Conservation (phyloP, 2,329 filamentous ascomycete species). For the Epichloe typhina region DNA sequence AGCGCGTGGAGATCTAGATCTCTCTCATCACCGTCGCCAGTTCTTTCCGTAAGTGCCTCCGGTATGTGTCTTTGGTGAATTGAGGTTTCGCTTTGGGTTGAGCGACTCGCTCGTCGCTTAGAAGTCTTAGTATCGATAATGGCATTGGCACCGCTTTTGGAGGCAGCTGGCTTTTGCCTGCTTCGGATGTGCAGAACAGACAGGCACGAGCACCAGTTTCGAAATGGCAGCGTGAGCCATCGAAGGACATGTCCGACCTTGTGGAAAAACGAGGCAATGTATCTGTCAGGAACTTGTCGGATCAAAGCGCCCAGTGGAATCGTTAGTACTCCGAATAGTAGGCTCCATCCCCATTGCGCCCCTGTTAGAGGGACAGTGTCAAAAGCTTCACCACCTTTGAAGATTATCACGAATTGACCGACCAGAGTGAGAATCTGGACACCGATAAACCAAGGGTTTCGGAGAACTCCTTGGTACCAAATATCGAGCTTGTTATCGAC, state of each 20-base stretch:
- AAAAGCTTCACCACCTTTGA: slow-evolving; percentile 56
- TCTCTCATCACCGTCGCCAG: slow-evolving; percentile 6
- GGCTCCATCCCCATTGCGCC: slow-evolving; percentile 55
- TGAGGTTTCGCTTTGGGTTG: slow-evolving; percentile 3
- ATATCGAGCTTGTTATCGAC: slow-evolving; percentile 77
- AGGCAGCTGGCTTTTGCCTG: slow-evolving; percentile 12
- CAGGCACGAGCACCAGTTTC: slow-evolving; percentile 10
- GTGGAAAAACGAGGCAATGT: slow-evolving; percentile 17
- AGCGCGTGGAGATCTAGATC: slow-evolving; percentile 18
- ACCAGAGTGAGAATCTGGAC: slow-evolving; percentile 55
- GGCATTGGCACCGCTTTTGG: slow-evolving; percentile 1
- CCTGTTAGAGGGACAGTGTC: slow-evolving; percentile 47
- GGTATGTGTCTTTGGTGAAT: background rate
- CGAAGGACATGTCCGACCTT: slow-evolving; percentile 9
- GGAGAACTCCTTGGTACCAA: slow-evolving; percentile 56
- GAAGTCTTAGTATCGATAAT: background rate
- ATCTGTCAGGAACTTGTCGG: slow-evolving; percentile 26
- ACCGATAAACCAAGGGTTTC: slow-evolving; percentile 64
- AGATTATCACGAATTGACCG: slow-evolving; percentile 60
- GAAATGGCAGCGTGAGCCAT: slow-evolving; percentile 11
- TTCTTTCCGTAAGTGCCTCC: background rate
- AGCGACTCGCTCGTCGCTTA: slow-evolving; percentile 3
- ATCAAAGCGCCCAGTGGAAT: slow-evolving; percentile 44
- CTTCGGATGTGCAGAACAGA: slow-evolving; percentile 11
- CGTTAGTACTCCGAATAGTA: slow-evolving; percentile 53